These are phyloP conservation scores for Gynandropsis gynandra DNA, from an alignment of 345 rosid species.

Conservation along the genomic window DNA sequence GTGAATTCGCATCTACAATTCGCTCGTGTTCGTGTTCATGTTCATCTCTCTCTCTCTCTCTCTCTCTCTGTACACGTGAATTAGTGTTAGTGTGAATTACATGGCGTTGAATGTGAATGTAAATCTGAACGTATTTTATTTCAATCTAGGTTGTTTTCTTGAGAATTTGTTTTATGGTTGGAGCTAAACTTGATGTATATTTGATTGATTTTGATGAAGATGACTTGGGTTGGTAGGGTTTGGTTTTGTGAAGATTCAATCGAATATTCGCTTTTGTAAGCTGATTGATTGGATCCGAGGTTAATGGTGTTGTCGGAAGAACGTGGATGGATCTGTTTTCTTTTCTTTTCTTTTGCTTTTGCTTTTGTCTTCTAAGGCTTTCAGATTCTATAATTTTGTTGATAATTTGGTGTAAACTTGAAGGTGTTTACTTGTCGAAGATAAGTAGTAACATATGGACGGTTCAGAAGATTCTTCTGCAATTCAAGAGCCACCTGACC, in stretches of 20 bases:
- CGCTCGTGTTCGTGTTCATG: conserved; percentile 6
- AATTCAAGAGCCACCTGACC: conserved; percentile 52
- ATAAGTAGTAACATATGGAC: conserved; percentile 22
- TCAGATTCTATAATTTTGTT: conserved; percentile 9
- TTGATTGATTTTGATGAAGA: conserved; percentile 3
- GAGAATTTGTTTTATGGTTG: no score
- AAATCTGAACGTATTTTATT: no score
- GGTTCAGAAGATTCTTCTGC: conserved; percentile 37
- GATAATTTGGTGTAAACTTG: conserved; percentile 10
- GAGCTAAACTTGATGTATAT: neutral
- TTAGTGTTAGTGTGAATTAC: no score
- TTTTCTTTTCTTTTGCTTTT: conserved; percentile 3
- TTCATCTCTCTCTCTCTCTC: neutral
- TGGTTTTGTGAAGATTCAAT: conserved; percentile 5
- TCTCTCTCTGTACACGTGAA: no score
- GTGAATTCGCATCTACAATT: neutral
- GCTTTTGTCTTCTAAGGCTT: no score
- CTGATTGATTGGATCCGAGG: neutral
- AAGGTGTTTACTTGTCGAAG: conserved; percentile 20
- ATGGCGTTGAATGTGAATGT: no score
- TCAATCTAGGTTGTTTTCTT: no score
- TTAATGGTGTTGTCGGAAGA: neutral
- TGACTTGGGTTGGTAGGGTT: neutral
- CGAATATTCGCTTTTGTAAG: conserved; percentile 15
- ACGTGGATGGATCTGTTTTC: conserved; percentile 2